These are phyloP conservation scores for Xylaria sp. DNA, from an alignment of 2,329 filamentous ascomycete genomes.

Conservation along the genomic window DNA sequence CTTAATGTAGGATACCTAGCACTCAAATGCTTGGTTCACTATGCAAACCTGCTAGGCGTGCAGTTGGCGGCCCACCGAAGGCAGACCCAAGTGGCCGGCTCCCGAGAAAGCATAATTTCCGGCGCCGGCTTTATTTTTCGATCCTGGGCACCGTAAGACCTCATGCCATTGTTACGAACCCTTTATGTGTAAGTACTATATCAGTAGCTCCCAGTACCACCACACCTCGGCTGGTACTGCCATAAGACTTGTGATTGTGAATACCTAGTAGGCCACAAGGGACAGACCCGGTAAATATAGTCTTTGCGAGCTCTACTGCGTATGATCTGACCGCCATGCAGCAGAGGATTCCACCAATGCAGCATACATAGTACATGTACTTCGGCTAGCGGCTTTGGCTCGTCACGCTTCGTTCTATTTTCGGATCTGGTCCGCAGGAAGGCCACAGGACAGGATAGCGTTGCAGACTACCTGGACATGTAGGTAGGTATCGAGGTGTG, in stretches of 20 bases:
- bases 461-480: neutral
- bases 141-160: constrained; percentile 1
- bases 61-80: constrained; percentile 1
- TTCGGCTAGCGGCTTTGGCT: neutral
- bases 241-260: neutral
- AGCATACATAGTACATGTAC: no score
- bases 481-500: neutral
- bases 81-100: constrained; percentile 26
- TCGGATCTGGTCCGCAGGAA: neutral
- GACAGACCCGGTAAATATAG: neutral
- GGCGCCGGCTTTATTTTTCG: constrained; percentile 27
- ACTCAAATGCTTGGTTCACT: constrained; percentile 20
- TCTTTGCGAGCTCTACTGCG: constrained; percentile 10
- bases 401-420: constrained; percentile 14
- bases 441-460: neutral
- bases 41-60: constrained; percentile 15
- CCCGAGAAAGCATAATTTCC: neutral
- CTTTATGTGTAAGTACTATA: neutral
- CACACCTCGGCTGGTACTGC: constrained; percentile 5
- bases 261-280: neutral
- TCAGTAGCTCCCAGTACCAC: neutral
- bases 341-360: constrained; percentile 1
- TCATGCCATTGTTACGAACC: neutral
- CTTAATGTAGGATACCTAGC: neutral
- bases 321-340: constrained; percentile 30